Evolutionary conservation across 305 asterid genomes (phyloP), one percentile per base, ranked within the genome.

Genomic region (Striga hermonthica): DNA sequence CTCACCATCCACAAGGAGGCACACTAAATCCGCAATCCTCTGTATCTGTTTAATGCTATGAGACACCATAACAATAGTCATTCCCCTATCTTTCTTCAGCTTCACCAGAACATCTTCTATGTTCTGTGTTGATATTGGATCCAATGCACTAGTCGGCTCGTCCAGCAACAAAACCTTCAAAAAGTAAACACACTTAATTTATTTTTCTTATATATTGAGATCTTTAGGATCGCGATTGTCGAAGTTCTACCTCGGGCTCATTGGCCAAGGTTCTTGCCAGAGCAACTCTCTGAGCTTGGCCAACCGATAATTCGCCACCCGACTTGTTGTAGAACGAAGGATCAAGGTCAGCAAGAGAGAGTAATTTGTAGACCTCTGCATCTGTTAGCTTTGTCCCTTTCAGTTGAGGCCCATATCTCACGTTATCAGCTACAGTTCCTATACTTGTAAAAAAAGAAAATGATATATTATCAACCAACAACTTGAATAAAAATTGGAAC

Each of bases 61-160:
- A 57, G 98, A 91, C 34, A 91, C 97, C 76, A 89, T 83, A 31
- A 84, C 69, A 10, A 82, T 68, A 1, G 92, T 89, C 88, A 91
- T 74, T 39, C 82, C 91, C 13, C 58, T 57, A 34, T 89, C 95
- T 6, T 76, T 74, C 84, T 89, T 89, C 63, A 91, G 82, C 87
- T 74, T 83, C 50, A 85, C 82, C 4, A 91, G 82, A 52, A 80
- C 90, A 66, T 89, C 93, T 71, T 91, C 97, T 57, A 89, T 83
- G 79, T 91, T 84, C 72, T 89, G 98, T 13, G 91, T 87, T 53
- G 98, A 91, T 63, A 91, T 85, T 9, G 98, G 98, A 76, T 89
- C 97, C 80, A 91, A 73, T 8, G 98, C 96, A 62, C 98, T 91
- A 1, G 98, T 89, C 10, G 98, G 98, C 79, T 91, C 98, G 71